phyloP scores from a whole-genome alignment of 495 filamentous ascomycete species.

The Trichoderma parareesei region DNA sequence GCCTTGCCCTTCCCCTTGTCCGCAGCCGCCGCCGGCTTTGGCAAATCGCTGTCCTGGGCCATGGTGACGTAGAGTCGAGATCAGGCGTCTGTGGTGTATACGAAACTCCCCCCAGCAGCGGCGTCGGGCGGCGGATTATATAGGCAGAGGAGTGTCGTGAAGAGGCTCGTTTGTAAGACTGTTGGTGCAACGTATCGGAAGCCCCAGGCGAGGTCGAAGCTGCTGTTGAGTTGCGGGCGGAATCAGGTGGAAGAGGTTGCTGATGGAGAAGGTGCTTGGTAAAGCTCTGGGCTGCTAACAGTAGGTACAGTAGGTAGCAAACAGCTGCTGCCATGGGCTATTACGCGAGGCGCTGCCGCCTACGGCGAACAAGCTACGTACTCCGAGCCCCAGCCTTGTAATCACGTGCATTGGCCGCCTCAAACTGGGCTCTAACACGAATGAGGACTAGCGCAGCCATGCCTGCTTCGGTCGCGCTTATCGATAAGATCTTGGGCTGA shows the following conservation, averaged over 20 bases:
- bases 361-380: conserved; percentile 14
- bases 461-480: conserved; percentile 10
- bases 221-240: conserved; percentile 7
- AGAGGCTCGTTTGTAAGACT: not conserved
- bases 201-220: conserved; percentile 7
- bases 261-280: conserved; percentile 4
- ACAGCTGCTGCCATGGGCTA: conserved; percentile 10
- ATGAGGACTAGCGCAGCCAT: conserved; percentile 6
- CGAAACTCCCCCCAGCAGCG: not conserved
- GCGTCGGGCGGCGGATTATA: not conserved
- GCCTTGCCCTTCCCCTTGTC: conserved; percentile 97
- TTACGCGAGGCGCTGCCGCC: conserved; percentile 39
- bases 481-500: conserved; percentile 14
- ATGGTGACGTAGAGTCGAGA: conserved; percentile 39
- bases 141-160: not conserved
- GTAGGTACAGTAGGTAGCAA: not conserved
- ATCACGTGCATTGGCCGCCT: not conserved
- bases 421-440: conserved; percentile 6
- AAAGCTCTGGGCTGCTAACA: conserved; percentile 7
- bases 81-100: not conserved
- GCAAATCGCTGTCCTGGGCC: conserved; percentile 77
- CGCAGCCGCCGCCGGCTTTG: conserved; percentile 55
- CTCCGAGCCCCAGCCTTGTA: conserved; percentile 16
- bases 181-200: not conserved
- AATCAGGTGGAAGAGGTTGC: conserved; percentile 11